These are phyloP conservation scores for Aspergillus fischeri DNA, from an alignment of 2,329 filamentous ascomycete genomes.

Conservation along the genomic window DNA sequence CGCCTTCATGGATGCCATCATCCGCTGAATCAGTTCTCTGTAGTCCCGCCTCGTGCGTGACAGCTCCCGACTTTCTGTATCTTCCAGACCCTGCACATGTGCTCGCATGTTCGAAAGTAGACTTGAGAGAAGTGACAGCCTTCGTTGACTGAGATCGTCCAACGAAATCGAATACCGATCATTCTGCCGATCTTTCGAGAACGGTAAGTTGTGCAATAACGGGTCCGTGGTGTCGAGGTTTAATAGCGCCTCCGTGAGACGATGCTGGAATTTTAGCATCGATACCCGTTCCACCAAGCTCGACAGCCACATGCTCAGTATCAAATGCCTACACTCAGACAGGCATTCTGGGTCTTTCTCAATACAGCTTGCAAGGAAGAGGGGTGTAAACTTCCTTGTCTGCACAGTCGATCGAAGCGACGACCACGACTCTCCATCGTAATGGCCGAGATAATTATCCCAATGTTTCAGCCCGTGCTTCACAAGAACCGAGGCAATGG, in stretches of 20 bases:
- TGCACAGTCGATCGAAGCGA: conserved; percentile 44
- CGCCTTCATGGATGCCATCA: conserved; percentile 59
- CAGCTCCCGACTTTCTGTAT: conserved; percentile 28
- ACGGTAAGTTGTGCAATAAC: conserved; percentile 56
- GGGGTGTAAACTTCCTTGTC: conserved; percentile 45
- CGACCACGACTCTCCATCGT: conserved; percentile 49
- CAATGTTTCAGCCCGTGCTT: conserved; percentile 47
- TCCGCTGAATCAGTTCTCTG: conserved; percentile 47
- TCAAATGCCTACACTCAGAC: conserved; percentile 43
- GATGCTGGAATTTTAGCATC: conserved; percentile 58
- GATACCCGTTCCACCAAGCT: conserved; percentile 58
- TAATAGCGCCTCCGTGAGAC: conserved; percentile 51
- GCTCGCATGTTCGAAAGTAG: conserved; percentile 58
- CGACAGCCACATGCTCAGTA: conserved; percentile 52
- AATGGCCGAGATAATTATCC: conserved; percentile 54
- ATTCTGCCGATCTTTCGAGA: conserved; percentile 39
- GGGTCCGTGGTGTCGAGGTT: conserved; percentile 44
- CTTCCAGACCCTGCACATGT: conserved; percentile 38
- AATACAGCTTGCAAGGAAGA: conserved; percentile 44
- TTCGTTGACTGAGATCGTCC: conserved; percentile 51
- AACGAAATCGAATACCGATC: conserved; percentile 46
- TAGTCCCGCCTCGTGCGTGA: conserved; percentile 44
- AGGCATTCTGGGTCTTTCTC: conserved; percentile 40
- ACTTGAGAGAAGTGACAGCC: conserved; percentile 53
- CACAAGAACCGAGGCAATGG: conserved; percentile 46